phyloP scores from a whole-genome alignment of 352 stramenopile genomes.

The Globisporangium nodosum region DNA sequence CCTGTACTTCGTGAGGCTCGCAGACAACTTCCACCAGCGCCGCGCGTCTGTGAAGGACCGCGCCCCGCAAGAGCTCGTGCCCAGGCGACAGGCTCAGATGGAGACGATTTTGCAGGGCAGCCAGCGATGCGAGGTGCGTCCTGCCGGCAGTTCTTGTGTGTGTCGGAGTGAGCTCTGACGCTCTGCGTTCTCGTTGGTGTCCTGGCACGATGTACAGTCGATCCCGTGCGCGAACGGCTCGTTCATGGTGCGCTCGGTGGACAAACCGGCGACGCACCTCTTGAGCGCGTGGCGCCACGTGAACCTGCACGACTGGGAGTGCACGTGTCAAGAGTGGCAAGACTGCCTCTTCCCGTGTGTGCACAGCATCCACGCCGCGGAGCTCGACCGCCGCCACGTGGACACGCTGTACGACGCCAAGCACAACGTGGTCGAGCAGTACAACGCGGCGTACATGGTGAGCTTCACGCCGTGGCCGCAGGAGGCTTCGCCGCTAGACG shows the following conservation, averaged over 20 bases:
- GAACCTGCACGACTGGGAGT: constrained; percentile 70
- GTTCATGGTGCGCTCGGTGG: constrained; percentile 75
- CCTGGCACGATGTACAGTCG: constrained; percentile 27
- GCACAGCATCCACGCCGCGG: constrained; percentile 66
- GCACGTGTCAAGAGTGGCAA: constrained; percentile 78
- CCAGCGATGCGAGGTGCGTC: constrained; percentile 69
- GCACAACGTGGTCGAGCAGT: constrained; percentile 64
- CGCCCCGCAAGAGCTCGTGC: constrained; percentile 54
- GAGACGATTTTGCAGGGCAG: constrained; percentile 68
- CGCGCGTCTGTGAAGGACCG: constrained; percentile 49
- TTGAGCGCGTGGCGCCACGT: constrained; percentile 77
- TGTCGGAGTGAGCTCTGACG: background rate
- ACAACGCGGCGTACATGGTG: constrained; percentile 50
- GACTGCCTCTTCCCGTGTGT: constrained; percentile 73
- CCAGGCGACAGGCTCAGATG: constrained; percentile 51
- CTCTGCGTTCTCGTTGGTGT: background rate
- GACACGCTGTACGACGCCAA: constrained; percentile 68
- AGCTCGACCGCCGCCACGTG: constrained; percentile 65
- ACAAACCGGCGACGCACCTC: constrained; percentile 39
- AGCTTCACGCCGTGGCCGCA: constrained; percentile 57
- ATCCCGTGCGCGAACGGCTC: constrained; percentile 74
- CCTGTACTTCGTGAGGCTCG: constrained; percentile 69
- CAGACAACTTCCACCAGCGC: constrained; percentile 62
- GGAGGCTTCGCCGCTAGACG: constrained; percentile 37
- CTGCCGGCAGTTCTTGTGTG: background rate